A percentile compares a stretch with the other conserved stretches of the same genome.
phyloP scores from a whole-genome alignment of 495 filamentous ascomycete species.

The Aspergillus ellipticus region DNA sequence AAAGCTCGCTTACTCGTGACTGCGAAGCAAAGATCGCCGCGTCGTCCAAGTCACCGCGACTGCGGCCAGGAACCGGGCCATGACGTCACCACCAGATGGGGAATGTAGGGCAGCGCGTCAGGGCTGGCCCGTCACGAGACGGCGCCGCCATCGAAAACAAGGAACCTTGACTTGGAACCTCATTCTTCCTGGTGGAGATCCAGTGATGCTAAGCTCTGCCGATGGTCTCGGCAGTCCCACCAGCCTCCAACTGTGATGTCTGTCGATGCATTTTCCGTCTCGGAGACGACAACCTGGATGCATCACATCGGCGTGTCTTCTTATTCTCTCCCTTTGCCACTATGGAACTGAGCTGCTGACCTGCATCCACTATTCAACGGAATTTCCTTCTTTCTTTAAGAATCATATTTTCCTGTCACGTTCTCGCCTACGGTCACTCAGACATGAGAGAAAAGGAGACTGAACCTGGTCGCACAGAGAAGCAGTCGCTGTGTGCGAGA shows the following conservation, averaged over 20 bases:
- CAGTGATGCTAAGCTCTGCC: neutral
- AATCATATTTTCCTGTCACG: neutral
- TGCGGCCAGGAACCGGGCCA: neutral
- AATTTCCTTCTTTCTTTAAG: neutral
- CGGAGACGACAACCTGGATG: neutral
- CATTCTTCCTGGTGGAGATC: too few relatives aligned
- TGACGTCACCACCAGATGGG: neutral
- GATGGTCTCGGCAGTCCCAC: neutral
- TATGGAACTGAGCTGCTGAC: neutral
- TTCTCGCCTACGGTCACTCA: neutral
- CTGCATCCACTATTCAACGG: neutral
- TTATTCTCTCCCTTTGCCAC: neutral
- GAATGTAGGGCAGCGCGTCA: neutral
- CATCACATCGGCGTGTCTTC: neutral
- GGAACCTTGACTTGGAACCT: neutral
- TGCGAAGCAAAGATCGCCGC: neutral
- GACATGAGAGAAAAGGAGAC: neutral
- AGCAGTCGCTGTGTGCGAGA: neutral
- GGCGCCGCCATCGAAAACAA: neutral
- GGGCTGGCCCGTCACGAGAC: constrained; percentile 1
- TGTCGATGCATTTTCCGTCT: neutral
- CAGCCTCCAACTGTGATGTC: neutral
- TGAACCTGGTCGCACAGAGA: neutral
- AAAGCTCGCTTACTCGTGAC: neutral
- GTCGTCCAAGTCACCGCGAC: too few relatives aligned